phyloP scores from a whole-genome alignment of 306 rosid genomes.

The Pyrus betulifolia region DNA sequence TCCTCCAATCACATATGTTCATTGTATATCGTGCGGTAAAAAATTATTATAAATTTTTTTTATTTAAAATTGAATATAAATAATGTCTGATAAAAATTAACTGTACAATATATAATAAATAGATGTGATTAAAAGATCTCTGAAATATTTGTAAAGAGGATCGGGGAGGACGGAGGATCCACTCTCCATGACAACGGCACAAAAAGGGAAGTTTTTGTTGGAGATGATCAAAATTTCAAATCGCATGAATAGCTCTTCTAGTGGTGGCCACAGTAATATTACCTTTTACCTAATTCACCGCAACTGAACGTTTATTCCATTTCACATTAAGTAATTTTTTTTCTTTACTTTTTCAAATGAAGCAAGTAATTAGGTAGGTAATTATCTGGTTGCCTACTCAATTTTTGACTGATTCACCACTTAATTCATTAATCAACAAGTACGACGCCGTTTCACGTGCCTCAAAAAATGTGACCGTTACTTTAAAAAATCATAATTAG shows the following conservation, averaged over 20 bases:
- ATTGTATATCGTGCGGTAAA: no score
- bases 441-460: constrained; percentile 18
- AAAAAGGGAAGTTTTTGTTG: not conserved
- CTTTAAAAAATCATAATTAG: constrained; percentile 17
- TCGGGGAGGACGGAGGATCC: no score
- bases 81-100: no score
- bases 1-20: no score
- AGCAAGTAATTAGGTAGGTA: not conserved
- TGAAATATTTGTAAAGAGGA: no score
- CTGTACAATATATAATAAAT: no score
- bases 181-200: not conserved
- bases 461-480: constrained; percentile 62
- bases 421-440: not conserved
- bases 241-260: not conserved
- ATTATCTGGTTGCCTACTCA: not conserved
- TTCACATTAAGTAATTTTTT: not conserved
- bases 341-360: not conserved
- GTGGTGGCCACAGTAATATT: not conserved
- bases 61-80: no score
- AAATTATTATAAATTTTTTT: no score
- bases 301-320: not conserved
- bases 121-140: no score
- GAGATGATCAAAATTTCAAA: not conserved
- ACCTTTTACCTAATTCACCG: not conserved
- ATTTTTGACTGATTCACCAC: not conserved